phyloP scores from a whole-genome alignment of 192 early-diverging fungal genomes.

The Rhizophagus sp. region DNA sequence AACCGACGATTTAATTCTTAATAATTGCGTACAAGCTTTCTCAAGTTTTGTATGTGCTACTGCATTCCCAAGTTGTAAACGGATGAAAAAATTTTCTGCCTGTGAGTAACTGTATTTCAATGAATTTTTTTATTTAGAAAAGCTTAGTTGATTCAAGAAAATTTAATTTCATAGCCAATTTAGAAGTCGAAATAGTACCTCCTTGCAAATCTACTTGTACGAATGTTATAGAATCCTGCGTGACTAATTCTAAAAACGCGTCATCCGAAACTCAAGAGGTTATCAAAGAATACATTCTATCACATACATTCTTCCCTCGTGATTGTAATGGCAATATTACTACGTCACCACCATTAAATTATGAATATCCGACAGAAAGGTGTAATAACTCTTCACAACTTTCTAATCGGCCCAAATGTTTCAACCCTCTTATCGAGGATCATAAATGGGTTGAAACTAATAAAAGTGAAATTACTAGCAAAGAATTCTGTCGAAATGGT shows the following conservation, averaged over 20 bases:
- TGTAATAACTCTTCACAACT: background rate
- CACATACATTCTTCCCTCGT: background rate
- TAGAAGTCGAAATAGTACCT: background rate
- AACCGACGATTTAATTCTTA: background rate
- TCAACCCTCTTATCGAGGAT: background rate
- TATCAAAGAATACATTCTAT: background rate
- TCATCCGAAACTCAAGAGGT: background rate
- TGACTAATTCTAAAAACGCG: background rate
- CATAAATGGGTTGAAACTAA: background rate
- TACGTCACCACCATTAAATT: background rate
- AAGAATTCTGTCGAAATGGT: constrained; percentile 40
- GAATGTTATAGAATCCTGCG: background rate
- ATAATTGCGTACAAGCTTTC: background rate
- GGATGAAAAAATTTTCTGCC: background rate
- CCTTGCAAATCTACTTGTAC: constrained; percentile 2
- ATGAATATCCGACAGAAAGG: background rate
- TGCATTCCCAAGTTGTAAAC: background rate
- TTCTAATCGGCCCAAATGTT: background rate
- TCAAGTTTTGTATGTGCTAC: constrained; percentile 9
- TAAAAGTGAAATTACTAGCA: background rate
- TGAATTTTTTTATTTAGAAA: background rate
- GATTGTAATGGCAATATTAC: background rate
- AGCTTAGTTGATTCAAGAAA: background rate
- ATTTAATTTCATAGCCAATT: background rate
- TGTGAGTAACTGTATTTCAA: background rate